These are phyloP conservation scores for Microdochium nivale DNA, from an alignment of 2,329 filamentous ascomycete genomes.

Conservation along the genomic window DNA sequence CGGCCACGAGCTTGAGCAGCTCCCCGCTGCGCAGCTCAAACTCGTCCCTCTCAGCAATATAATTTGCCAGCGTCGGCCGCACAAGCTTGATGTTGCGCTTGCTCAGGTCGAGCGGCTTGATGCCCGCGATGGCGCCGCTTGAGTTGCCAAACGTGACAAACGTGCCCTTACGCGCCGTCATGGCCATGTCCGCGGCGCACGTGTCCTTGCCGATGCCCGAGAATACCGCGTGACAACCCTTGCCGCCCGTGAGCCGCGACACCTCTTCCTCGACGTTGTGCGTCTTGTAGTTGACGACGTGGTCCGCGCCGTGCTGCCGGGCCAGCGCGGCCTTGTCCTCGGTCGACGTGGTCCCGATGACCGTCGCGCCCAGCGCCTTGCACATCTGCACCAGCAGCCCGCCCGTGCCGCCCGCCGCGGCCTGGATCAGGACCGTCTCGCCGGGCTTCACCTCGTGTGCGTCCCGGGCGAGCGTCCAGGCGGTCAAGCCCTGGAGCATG, in stretches of 20 bases:
- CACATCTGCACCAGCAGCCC: constrained; percentile 3
- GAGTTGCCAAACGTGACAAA: constrained; percentile 61
- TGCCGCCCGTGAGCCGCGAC: not conserved
- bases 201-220: not conserved
- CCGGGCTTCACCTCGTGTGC: constrained; percentile 2
- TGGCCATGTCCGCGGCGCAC: constrained; percentile 35
- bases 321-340: not conserved
- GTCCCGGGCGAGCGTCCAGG: not conserved
- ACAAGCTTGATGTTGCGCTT: constrained; percentile 59
- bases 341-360: constrained; percentile 1
- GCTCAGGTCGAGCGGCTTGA: constrained; percentile 33
- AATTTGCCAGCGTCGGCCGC: constrained; percentile 54
- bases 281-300: not conserved
- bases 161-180: constrained; percentile 41
- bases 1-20: constrained; percentile 10
- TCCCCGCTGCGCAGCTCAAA: constrained; percentile 20
- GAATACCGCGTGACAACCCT: not conserved
- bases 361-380: constrained; percentile 2
- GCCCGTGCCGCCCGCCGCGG: constrained; percentile 3
- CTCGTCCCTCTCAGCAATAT: constrained; percentile 54
- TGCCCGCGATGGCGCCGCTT: constrained; percentile 50
- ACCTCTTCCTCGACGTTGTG: not conserved
- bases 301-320: not conserved
- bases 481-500: not conserved
- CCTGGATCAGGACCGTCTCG: constrained; percentile 2